These are phyloP conservation scores for Cadophora malorum DNA, from an alignment of 2,329 filamentous ascomycete genomes.

Conservation along the genomic window DNA sequence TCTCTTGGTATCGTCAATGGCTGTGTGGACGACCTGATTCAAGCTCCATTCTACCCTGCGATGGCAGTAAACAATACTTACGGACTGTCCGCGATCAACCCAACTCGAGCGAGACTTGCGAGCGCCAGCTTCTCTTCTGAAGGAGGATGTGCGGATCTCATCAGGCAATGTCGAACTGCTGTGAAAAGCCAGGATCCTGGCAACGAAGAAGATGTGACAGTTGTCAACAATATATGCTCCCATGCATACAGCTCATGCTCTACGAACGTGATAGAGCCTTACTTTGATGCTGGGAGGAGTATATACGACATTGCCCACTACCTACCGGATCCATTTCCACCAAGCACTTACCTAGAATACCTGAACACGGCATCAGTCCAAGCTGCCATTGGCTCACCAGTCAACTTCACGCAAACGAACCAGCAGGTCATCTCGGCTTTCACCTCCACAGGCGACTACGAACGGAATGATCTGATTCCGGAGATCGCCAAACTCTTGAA, in stretches of 20 bases:
- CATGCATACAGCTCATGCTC: conserved; percentile 46
- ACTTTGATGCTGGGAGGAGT: conserved; percentile 45
- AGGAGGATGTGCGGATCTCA: conserved; percentile 60
- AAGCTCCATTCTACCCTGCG: conserved; percentile 61
- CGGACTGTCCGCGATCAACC: conserved; percentile 61
- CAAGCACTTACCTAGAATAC: conserved; percentile 65
- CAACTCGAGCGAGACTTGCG: conserved; percentile 55
- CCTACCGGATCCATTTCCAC: conserved; percentile 65
- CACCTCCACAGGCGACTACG: conserved; percentile 62
- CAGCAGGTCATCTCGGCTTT: conserved; percentile 55
- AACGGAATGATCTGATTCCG: conserved; percentile 65
- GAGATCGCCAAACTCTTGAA: conserved; percentile 66
- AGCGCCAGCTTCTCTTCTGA: conserved; percentile 53
- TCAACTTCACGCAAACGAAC: conserved; percentile 64
- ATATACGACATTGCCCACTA: conserved; percentile 47
- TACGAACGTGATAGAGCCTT: conserved; percentile 45
- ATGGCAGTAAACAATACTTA: conserved; percentile 72
- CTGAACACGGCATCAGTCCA: conserved; percentile 68
- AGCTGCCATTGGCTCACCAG: conserved; percentile 64
- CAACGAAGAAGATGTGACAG: conserved; percentile 48
- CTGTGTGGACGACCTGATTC: conserved; percentile 68
- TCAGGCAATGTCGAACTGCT: conserved; percentile 58
- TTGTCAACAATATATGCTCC: conserved; percentile 46
- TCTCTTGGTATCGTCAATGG: conserved; percentile 76
- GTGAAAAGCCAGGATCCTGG: conserved; percentile 50